A percentile compares a stretch with the other conserved stretches of the same genome.
These are phyloP conservation scores for Pythium dissotocum DNA, from an alignment of 352 stramenopile genomes.

Conservation along the genomic window DNA sequence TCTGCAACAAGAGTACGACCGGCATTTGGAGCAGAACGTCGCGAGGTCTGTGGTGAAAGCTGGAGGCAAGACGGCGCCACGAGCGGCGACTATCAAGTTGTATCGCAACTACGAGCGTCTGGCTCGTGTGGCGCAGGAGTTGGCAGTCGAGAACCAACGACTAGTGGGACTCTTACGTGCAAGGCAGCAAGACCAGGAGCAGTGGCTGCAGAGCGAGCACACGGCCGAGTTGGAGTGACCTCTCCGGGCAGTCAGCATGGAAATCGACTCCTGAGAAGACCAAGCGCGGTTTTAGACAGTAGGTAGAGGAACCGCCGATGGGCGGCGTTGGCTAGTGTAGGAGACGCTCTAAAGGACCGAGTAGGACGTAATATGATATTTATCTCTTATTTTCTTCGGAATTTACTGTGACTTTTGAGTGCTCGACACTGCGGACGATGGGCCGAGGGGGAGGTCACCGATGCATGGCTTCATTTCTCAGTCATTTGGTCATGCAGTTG, in stretches of 20 bases:
- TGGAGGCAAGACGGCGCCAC: slow-evolving; percentile 10
- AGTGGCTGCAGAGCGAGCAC: not conserved
- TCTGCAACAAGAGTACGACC: slow-evolving; percentile 19
- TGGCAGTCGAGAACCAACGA: slow-evolving; percentile 13
- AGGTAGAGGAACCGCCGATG: no score
- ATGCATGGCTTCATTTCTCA: no score
- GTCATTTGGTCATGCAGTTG: no score
- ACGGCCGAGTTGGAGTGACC: not conserved
- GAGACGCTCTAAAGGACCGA: no score
- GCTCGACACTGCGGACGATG: no score
- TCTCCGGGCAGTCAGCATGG: not conserved
- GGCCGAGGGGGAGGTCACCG: no score
- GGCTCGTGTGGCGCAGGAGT: slow-evolving; percentile 7
- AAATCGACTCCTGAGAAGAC: not conserved
- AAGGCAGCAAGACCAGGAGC: not conserved
- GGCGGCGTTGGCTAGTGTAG: no score
- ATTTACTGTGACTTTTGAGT: no score
- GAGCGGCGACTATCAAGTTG: slow-evolving; percentile 19
- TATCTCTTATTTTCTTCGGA: no score
- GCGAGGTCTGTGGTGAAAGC: slow-evolving; percentile 9
- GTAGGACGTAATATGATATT: no score
- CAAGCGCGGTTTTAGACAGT: no score
- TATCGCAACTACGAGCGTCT: slow-evolving; percentile 22
- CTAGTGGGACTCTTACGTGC: not conserved
- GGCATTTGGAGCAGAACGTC: slow-evolving; percentile 16